phyloP scores from a whole-genome alignment of 257 asterid species.

The Capsicum baccatum region DNA sequence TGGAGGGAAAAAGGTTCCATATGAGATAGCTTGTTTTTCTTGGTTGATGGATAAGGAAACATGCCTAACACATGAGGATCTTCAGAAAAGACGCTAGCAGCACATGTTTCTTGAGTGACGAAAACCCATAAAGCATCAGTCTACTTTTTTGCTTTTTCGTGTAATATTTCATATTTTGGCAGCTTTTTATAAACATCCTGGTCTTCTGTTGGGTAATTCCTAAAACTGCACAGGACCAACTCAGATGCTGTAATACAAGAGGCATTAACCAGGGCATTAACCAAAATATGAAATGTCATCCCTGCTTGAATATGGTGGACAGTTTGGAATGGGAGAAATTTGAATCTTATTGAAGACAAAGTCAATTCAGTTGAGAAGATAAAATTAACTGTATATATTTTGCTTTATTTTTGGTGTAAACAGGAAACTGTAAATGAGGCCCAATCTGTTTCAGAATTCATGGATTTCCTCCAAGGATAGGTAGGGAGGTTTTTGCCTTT shows the following conservation, averaged over 20 bases:
- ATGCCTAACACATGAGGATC: background rate
- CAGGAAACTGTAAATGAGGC: background rate
- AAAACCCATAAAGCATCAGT: background rate
- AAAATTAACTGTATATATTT: background rate
- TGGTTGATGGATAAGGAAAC: background rate
- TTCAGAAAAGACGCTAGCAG: background rate
- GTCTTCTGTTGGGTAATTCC: background rate
- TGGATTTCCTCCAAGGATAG: background rate
- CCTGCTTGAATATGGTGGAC: background rate
- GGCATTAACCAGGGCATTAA: constrained; percentile 1
- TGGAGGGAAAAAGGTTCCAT: background rate
- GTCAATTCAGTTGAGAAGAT: background rate
- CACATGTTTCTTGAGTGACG: background rate
- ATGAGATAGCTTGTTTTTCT: background rate
- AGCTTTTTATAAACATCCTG: background rate
- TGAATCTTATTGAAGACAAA: background rate
- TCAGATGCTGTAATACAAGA: background rate
- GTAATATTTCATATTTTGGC: background rate
- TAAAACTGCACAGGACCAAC: background rate
- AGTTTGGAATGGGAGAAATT: background rate
- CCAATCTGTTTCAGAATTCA: background rate
- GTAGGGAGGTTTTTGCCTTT: background rate
- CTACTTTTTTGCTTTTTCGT: background rate
- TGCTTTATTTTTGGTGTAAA: background rate
- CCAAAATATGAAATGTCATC: background rate